Base-by-base conservation (phyloP, 768 basidiomycete species). In the Lactarius pseudohatsudake region DNA sequence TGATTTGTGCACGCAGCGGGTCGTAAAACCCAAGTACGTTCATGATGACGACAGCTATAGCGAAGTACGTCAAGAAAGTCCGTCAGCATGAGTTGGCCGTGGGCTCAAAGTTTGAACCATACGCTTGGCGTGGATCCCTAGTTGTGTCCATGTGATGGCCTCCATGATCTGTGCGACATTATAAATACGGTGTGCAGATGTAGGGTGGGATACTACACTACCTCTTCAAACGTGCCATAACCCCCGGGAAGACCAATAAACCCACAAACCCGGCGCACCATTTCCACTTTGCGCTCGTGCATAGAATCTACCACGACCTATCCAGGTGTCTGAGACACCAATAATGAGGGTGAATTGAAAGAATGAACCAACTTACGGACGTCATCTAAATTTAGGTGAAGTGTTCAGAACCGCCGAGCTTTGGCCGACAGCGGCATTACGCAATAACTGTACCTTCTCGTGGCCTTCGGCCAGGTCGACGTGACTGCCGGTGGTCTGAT, bases 181-280 rank as follows among this genome's bases (percentile, higher is more conserved):
- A 22, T 36, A 20, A 30, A 18, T 16, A 32, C 15, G 26, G 58
- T 18, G 5, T 28, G 18, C 47, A 15, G 15, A 22, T 36, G 58
- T 13, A 15, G 50, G 26, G 7, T 54, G 36, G 43, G 26, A 64
- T 61, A 56, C 40, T 22, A n/a, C 63, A 75, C 66, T 36, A 89
- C 91, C 84, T 98, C 96, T 77, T 99, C 97, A 69, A 94, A 92
- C 0, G 96, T 98, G 11, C 96, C 96, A 73, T 87, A 97, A 0
- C 96, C 96, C 22, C 96, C 96, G 1, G 96, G 96, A 22, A 99
- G 79, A 13, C 88, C 92, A 57, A 98, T 79, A 72, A 99, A 99
- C 0, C 87, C 95, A 20, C 84, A 82, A 0, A 85, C 85, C 10
- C 90, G 80, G 69, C 84, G 84, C 0, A 96, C 94, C 95, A 98